Percentiles rank a stretch among this genome's conserved stretches.
phyloP scores from a whole-genome alignment of 1,139 yeast genomes.

The Meyerozyma elateridarum region DNA sequence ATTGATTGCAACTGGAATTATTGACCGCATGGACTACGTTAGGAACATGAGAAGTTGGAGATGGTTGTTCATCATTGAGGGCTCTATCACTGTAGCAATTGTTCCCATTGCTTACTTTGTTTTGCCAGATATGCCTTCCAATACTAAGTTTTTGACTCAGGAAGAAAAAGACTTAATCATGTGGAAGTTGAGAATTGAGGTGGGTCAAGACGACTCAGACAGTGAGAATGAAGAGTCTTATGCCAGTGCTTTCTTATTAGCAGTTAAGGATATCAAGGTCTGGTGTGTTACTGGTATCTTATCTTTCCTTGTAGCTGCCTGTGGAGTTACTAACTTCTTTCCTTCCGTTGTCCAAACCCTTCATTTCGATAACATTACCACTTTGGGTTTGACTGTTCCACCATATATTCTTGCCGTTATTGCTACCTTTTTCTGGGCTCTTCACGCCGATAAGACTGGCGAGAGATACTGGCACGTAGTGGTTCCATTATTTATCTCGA shows the following conservation, averaged over 20 bases:
- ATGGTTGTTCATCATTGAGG: slow-evolving; percentile 19
- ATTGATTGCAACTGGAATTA: slow-evolving; percentile 60
- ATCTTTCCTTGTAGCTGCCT: slow-evolving; percentile 51
- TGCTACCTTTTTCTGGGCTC: slow-evolving; percentile 49
- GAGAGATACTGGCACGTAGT: slow-evolving; percentile 53
- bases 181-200: slow-evolving; percentile 37
- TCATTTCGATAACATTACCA: slow-evolving; percentile 43
- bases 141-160: slow-evolving; percentile 17
- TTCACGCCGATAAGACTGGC: slow-evolving; percentile 54
- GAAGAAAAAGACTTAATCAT: slow-evolving; percentile 17
- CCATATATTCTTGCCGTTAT: slow-evolving; percentile 55
- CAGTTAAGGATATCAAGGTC: slow-evolving; percentile 40
- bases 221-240: slow-evolving; percentile 30
- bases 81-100: slow-evolving; percentile 18
- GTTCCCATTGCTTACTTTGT: slow-evolving; percentile 19
- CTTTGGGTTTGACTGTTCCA: slow-evolving; percentile 56
- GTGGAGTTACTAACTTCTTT: slow-evolving; percentile 58
- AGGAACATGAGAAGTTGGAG: slow-evolving; percentile 12
- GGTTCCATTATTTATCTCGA: slow-evolving; percentile 39
- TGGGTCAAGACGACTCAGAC: slow-evolving; percentile 40
- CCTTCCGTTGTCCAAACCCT: slow-evolving; percentile 57
- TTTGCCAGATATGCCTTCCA: slow-evolving; percentile 19
- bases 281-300: slow-evolving; percentile 44
- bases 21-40: slow-evolving; percentile 33
- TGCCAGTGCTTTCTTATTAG: slow-evolving; percentile 34